Base-by-base conservation (phyloP, 805 yeast species). In the Metschnikowia noctiluminum region DNA sequence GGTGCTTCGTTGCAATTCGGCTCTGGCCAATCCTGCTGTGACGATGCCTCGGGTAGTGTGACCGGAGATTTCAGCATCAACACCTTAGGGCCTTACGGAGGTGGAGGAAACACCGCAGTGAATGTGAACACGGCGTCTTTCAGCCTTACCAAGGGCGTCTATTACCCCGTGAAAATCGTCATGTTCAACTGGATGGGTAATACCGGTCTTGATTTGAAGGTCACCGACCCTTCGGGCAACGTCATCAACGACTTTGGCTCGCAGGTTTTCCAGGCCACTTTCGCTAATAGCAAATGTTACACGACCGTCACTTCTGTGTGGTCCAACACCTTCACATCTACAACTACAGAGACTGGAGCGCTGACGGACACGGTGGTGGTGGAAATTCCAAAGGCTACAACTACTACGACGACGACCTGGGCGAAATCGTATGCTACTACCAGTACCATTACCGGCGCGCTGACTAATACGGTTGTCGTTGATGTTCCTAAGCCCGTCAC, bases 1-100 rank as follows among this genome's bases (percentile, higher is more conserved):
- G 59, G 59, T 32, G 59, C 57, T 1, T 46, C 57, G 6, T 43
- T 55, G 49, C 55, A 52, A 26, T 47, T 55, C 34, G 55, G 59
- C n/a, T 34, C 54, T 1, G 56, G 53, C 12, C 48, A 39, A 21
- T 30, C 49, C 1, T 55, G 59, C 43, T 55, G 59, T 39, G 41
- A 49, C 38, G 57, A 53, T 35, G 55, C 57, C 4, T 44, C 52
- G 9, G 51, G 54, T 9, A 43, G 50, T 42, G 55, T 54, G 13
- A 45, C 52, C 13, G 52, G 54, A 4, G 43, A 46, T 35, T 50
- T 55, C 38, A 43, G 43, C 27, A 49, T 50, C 36, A 28, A 42
- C 34, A 50, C 52, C 6, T 41, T 52, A 26, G 56, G 56, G 4
- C 56, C 56, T 3, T 35, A 35, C 10, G 57, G 56, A 3, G 55